Percentiles rank a stretch among this genome's conserved stretches.
Evolutionary conservation across 805 yeast genomes (phyloP).

Genomic region (Hanseniaspora lachancei): DNA sequence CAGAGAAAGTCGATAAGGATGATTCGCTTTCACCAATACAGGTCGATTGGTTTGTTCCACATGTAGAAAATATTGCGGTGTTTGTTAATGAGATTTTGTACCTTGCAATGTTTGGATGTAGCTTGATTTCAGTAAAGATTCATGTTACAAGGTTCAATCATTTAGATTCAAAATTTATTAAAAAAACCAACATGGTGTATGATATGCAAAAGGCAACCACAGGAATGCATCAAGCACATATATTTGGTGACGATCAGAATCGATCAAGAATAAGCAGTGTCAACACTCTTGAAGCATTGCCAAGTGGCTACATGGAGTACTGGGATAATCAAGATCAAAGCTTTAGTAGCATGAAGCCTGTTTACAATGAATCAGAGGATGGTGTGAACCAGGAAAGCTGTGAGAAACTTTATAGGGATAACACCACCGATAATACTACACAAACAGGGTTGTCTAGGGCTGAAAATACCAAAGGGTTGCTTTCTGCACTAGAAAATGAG

Average conservation of each 20-base stretch:
- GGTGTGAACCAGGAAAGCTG: background rate
- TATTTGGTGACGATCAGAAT: background rate
- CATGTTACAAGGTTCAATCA: background rate
- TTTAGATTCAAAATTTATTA: background rate
- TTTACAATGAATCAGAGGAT: background rate
- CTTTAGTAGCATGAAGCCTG: background rate
- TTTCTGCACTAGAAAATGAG: background rate
- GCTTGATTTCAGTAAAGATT: background rate
- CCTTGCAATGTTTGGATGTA: background rate
- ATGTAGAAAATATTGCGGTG: background rate
- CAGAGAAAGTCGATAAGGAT: background rate
- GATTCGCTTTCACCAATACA: background rate
- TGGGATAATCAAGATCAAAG: background rate
- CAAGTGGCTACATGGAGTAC: constrained; percentile 2
- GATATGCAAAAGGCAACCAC: background rate
- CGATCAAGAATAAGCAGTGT: background rate
- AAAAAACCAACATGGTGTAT: background rate
- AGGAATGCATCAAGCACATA: background rate
- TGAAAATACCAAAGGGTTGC: background rate
- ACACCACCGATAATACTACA: background rate
- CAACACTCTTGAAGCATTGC: background rate
- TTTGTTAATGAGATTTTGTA: background rate
- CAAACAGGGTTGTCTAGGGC: background rate
- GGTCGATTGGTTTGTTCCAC: constrained; percentile 4
- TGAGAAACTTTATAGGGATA: background rate